Percentiles rank a stretch among this genome's conserved stretches.
These are phyloP conservation scores for Fragaria iinumae DNA, from an alignment of 306 rosid genomes.

Conservation along the genomic window DNA sequence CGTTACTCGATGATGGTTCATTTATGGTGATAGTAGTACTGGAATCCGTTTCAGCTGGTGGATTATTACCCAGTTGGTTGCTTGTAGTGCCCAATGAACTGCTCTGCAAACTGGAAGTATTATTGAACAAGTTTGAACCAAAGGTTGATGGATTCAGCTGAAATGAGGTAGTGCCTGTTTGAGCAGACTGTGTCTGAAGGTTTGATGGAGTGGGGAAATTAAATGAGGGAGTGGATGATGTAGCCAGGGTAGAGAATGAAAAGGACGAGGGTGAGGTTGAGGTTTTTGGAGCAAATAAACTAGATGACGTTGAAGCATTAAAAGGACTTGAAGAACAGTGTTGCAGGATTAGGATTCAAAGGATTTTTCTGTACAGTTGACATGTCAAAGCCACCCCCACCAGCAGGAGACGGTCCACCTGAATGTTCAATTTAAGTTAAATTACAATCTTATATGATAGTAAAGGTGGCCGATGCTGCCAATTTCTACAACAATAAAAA, in stretches of 20 bases:
- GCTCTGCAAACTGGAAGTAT: slow-evolving; percentile 57
- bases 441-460: background rate
- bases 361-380: slow-evolving; percentile 52
- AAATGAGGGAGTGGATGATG: slow-evolving; percentile 48
- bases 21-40: background rate
- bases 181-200: slow-evolving; percentile 55
- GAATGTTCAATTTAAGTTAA: slow-evolving; percentile 14
- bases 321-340: slow-evolving; percentile 62
- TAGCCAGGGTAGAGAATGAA: slow-evolving; percentile 52
- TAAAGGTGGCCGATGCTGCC: slow-evolving; percentile 2
- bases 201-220: slow-evolving; percentile 54
- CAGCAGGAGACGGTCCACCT: slow-evolving; percentile 82
- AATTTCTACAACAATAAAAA: background rate
- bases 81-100: slow-evolving; percentile 48
- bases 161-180: slow-evolving; percentile 42
- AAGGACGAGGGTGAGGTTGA: slow-evolving; percentile 25
- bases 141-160: slow-evolving; percentile 43
- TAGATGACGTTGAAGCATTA: slow-evolving; percentile 48
- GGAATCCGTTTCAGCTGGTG: background rate
- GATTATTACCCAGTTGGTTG: slow-evolving; percentile 39
- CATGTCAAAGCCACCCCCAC: slow-evolving; percentile 48
- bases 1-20: background rate
- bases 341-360: slow-evolving; percentile 51
- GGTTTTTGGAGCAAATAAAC: slow-evolving; percentile 47
- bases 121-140: slow-evolving; percentile 45